Percentiles rank a stretch among this genome's conserved stretches.
phyloP scores from a whole-genome alignment of 2,329 filamentous ascomycete species.

The Penicillium sp. region DNA sequence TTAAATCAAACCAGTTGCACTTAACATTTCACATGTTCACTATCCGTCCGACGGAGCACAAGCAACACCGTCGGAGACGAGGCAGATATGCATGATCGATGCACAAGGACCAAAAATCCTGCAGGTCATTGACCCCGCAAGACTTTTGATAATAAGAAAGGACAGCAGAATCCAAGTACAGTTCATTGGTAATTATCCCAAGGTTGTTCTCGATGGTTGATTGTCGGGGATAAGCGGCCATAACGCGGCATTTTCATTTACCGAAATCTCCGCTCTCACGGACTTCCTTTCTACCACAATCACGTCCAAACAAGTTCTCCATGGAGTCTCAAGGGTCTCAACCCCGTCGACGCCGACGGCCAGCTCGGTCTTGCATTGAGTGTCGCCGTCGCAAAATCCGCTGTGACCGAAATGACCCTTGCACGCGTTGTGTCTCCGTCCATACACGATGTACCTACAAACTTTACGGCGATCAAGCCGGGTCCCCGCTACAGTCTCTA shows the following conservation, averaged over 20 bases:
- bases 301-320: neutral
- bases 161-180: neutral
- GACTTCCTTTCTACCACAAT: neutral
- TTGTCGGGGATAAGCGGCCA: neutral
- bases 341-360: neutral
- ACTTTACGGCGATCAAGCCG: neutral
- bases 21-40: neutral
- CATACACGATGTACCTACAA: neutral
- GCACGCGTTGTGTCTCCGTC: neutral
- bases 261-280: neutral
- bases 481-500: neutral
- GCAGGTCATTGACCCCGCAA: neutral
- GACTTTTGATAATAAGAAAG: neutral
- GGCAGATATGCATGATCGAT: neutral
- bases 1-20: neutral
- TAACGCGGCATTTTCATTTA: neutral
- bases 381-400: neutral
- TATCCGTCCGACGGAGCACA: constrained; percentile 6
- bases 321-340: neutral
- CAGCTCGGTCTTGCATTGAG: neutral
- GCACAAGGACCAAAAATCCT: neutral
- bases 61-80: constrained; percentile 3
- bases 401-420: neutral
- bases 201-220: neutral
- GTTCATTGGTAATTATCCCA: neutral